phyloP scores from a whole-genome alignment of 306 rosid species.

The Erythrophleum fordii region DNA sequence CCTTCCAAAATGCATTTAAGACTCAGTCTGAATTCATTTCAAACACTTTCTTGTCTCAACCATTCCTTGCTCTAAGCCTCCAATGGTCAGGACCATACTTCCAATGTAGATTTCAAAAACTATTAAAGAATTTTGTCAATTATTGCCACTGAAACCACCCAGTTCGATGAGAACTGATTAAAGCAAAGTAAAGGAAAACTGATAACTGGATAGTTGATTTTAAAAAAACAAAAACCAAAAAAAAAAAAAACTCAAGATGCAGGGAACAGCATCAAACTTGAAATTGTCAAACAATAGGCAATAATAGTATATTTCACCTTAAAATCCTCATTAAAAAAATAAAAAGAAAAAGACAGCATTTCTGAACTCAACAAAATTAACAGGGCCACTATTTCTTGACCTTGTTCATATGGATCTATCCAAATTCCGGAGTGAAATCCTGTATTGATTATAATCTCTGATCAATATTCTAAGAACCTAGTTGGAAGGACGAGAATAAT shows the following conservation, averaged over 20 bases:
- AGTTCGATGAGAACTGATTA: too few species aligned
- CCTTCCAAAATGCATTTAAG: neutral
- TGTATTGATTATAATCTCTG: neutral
- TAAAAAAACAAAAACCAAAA: too few species aligned
- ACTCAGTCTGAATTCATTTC: neutral
- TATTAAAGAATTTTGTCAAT: too few species aligned
- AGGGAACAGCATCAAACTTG: too few species aligned
- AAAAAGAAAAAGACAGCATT: neutral
- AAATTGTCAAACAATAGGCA: neutral
- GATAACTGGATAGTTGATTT: too few species aligned
- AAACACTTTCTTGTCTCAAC: neutral
- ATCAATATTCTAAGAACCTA: neutral
- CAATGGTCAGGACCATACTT: neutral
- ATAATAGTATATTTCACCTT: neutral
- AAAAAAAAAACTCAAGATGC: slow-evolving; percentile 12
- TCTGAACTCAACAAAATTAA: neutral
- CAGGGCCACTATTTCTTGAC: neutral
- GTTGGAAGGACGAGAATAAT: neutral
- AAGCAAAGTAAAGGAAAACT: too few species aligned
- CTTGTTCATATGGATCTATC: neutral
- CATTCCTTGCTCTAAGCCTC: neutral
- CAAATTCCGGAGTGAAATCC: neutral
- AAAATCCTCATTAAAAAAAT: neutral
- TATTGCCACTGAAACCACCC: too few species aligned
- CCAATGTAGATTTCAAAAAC: neutral